These are phyloP conservation scores for Pythium folliculosum DNA, from an alignment of 352 stramenopile species.

Conservation along the genomic window DNA sequence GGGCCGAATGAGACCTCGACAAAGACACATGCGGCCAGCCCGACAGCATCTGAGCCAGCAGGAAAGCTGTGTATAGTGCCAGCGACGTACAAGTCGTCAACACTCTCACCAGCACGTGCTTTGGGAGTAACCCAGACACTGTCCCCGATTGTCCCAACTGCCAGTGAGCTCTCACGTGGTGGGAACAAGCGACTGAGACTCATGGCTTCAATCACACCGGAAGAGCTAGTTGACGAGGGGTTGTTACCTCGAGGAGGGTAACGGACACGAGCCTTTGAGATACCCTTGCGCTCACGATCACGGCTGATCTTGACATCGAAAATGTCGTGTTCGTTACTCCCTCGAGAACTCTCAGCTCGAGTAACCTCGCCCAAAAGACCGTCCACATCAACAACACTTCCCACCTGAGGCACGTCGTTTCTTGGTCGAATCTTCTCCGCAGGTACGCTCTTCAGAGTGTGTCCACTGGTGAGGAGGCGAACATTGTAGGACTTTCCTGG, in stretches of 20 bases:
- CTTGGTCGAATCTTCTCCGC: constrained; percentile 43
- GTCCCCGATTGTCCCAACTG: constrained; percentile 57
- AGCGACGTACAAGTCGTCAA: constrained; percentile 46
- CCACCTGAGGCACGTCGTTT: constrained; percentile 45
- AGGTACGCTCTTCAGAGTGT: constrained; percentile 51
- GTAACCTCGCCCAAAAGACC: constrained; percentile 63
- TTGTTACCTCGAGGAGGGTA: constrained; percentile 40
- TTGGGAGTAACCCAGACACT: constrained; percentile 61
- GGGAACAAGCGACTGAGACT: constrained; percentile 71
- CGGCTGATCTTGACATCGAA: constrained; percentile 56
- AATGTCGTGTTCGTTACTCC: constrained; percentile 11
- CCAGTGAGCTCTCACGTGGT: constrained; percentile 55
- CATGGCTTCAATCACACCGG: constrained; percentile 62
- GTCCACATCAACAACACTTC: constrained; percentile 75
- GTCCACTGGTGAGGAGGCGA: constrained; percentile 36
- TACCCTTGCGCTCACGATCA: constrained; percentile 53
- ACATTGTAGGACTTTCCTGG: constrained; percentile 29
- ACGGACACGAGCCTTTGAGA: constrained; percentile 52
- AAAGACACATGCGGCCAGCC: constrained; percentile 43
- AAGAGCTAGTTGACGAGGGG: background rate
- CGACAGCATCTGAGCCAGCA: constrained; percentile 50
- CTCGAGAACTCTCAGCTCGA: constrained; percentile 30
- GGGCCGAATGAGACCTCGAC: constrained; percentile 61
- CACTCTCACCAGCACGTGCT: background rate
- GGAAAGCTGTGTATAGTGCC: constrained; percentile 69